Base-by-base conservation (phyloP, 2,329 filamentous ascomycete species). In the Trichoderma atroviride region DNA sequence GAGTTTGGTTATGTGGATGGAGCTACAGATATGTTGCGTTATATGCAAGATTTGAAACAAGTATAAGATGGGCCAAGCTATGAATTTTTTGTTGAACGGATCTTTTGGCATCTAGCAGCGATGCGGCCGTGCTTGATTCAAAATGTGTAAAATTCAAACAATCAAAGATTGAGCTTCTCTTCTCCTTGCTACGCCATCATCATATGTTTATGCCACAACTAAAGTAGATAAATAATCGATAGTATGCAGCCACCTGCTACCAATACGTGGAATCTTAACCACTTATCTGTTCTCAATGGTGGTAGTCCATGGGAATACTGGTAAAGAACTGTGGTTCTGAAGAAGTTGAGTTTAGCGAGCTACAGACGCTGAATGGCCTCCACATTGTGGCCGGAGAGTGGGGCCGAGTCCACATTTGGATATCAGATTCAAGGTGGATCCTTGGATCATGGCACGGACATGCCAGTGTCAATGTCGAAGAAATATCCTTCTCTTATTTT, bases 301-400 rank as follows among this genome's bases (percentile, higher is more conserved):
- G 14, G 47, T 24, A 4, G 10, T 13, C 47, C 47, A 50, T 50
- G n/a, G 47, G 11, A 22, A 24, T 40, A 43, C 9, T 10, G 10
- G n/a, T n/a, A n/a, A 50, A 50, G 19, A 50, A 11, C 47, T 22
- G 64, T 67, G 53, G 56, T 55, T 58, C 6, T 35, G 10, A 22
- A 31, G 31, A 59, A 16, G 55, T 67, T 40, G 55, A 66, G 22
- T 40, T 59, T 52, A 53, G 40, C 64, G 40, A 47, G 40, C 22
- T 47, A 22, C n/a, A 37, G 33, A 59, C 27, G 37, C 33, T 37
- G 24, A 43, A 27, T 3, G 29, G n/a, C 64, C 53, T 67, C 64
- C 64, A 52, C 64, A 52, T 29, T 11, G 59, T 59, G 40, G 55
- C 37, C 64, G 40, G 43, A 22, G 64, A 67, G 64, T 67, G 64